phyloP scores from a whole-genome alignment of 2,329 filamentous ascomycete species.

The Geosmithia morbida region DNA sequence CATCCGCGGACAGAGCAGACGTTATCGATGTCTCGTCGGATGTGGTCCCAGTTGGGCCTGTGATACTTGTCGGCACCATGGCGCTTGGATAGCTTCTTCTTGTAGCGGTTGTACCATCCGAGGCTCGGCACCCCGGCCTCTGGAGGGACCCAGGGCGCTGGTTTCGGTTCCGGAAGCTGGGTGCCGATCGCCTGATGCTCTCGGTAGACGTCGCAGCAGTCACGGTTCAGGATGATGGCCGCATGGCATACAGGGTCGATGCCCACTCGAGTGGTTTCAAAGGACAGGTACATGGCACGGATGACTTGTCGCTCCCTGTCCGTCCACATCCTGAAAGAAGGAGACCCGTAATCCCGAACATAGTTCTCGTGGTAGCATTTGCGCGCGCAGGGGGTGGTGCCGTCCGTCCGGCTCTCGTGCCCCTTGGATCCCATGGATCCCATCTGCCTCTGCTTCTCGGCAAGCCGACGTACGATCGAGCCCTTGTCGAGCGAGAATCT shows the following conservation, averaged over 20 bases:
- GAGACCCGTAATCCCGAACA: not conserved
- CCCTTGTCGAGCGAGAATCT: slow-evolving; percentile 29
- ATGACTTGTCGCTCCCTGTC: slow-evolving; percentile 33
- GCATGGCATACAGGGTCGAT: slow-evolving; percentile 31
- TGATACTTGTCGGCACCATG: slow-evolving; percentile 1
- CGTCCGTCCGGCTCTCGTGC: not conserved
- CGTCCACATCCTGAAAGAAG: slow-evolving; percentile 21
- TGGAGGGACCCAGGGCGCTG: not conserved
- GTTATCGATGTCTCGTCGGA: slow-evolving; percentile 38
- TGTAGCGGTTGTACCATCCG: slow-evolving; percentile 41
- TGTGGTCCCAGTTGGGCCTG: slow-evolving; percentile 39
- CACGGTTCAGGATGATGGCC: slow-evolving; percentile 32
- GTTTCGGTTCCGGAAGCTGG: slow-evolving; percentile 9
- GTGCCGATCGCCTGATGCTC: slow-evolving; percentile 9
- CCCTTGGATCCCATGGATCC: not conserved
- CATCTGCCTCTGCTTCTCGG: not conserved
- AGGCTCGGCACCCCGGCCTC: slow-evolving; percentile 22
- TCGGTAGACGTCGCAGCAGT: slow-evolving; percentile 34
- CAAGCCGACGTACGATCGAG: not conserved
- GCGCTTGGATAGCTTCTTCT: slow-evolving; percentile 27
- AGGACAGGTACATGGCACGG: slow-evolving; percentile 28
- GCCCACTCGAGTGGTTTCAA: slow-evolving; percentile 22
- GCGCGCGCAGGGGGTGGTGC: not conserved
- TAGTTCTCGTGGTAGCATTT: not conserved
- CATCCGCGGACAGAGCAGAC: slow-evolving; percentile 23